These are phyloP conservation scores for Musa troglodytarum DNA, from an alignment of 176 grass and related monocot species.

Conservation along the genomic window DNA sequence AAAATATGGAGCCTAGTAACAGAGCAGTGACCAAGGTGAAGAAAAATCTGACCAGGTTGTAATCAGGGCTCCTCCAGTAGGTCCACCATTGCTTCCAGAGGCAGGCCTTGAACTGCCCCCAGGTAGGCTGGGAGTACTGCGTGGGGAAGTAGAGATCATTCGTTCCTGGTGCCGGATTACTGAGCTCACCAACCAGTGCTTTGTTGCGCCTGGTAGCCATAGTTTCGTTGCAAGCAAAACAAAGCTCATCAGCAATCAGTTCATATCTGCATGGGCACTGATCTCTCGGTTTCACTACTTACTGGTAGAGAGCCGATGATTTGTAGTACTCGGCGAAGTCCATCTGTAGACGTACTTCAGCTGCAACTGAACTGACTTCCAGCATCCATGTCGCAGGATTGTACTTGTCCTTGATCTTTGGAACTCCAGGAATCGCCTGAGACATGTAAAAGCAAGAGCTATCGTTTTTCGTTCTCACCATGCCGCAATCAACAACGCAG, in stretches of 20 bases:
- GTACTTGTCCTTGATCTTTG: conserved; percentile 52
- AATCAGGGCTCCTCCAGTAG: conserved; percentile 82
- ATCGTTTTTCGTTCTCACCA: not conserved
- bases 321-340: conserved; percentile 60
- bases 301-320: conserved; percentile 52
- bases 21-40: conserved; percentile 47
- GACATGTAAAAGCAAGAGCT: conserved; percentile 3
- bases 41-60: conserved; percentile 58
- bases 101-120: conserved; percentile 52
- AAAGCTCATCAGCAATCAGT: conserved; percentile 1
- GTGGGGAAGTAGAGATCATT: conserved; percentile 57
- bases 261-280: not conserved
- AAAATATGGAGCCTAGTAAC: conserved; percentile 62
- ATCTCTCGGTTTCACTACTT: conserved; percentile 21
- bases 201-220: conserved; percentile 43
- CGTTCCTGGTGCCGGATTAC: conserved; percentile 51
- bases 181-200: conserved; percentile 50
- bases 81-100: conserved; percentile 77
- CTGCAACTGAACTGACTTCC: conserved; percentile 48
- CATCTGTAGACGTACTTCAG: conserved; percentile 49
- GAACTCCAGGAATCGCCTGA: conserved; percentile 54
- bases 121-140: conserved; percentile 37
- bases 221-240: conserved; percentile 14
- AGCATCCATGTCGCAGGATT: conserved; percentile 95
- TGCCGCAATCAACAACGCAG: too few relatives aligned